These are phyloP conservation scores for Neospermospora avenae DNA, from an alignment of 2,329 filamentous ascomycete genomes.

Conservation along the genomic window DNA sequence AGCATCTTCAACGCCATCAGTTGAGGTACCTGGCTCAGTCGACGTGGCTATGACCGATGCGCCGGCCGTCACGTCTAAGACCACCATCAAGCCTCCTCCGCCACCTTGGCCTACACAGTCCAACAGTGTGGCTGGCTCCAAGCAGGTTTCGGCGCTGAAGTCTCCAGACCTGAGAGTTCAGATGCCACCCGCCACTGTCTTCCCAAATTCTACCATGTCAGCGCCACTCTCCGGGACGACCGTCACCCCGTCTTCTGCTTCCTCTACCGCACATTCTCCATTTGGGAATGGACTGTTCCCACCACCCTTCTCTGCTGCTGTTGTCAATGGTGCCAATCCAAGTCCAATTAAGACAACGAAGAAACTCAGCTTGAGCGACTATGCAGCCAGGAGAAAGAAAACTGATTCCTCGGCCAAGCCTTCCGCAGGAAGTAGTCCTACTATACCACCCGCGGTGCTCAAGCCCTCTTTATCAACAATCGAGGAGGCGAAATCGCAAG, in stretches of 20 bases:
- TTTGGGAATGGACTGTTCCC: slow-evolving; percentile 42
- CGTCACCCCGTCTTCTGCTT: slow-evolving; percentile 48
- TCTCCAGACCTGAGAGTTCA: slow-evolving; percentile 43
- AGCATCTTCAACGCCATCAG: slow-evolving; percentile 28
- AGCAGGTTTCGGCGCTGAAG: slow-evolving; percentile 13
- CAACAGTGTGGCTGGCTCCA: neutral
- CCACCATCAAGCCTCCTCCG: slow-evolving; percentile 32
- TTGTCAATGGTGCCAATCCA: slow-evolving; percentile 45
- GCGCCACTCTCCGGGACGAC: slow-evolving; percentile 29
- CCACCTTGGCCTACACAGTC: slow-evolving; percentile 30
- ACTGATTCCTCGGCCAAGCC: slow-evolving; percentile 25
- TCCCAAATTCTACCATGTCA: slow-evolving; percentile 39
- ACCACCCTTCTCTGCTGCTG: slow-evolving; percentile 43
- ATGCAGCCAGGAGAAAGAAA: slow-evolving; percentile 46
- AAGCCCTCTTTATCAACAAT: slow-evolving; percentile 39
- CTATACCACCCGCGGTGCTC: slow-evolving; percentile 33
- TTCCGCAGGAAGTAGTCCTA: slow-evolving; percentile 33
- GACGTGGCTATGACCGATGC: slow-evolving; percentile 32
- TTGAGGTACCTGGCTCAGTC: slow-evolving; percentile 19
- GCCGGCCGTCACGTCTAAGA: slow-evolving; percentile 20
- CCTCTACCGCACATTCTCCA: slow-evolving; percentile 48
- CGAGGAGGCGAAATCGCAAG: slow-evolving; percentile 42
- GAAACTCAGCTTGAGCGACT: slow-evolving; percentile 65
- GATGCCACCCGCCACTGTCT: slow-evolving; percentile 52
- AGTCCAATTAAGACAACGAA: slow-evolving; percentile 58